Conservation (phyloP, 805 yeast species). For the Wickerhamiella occidentalis region DNA sequence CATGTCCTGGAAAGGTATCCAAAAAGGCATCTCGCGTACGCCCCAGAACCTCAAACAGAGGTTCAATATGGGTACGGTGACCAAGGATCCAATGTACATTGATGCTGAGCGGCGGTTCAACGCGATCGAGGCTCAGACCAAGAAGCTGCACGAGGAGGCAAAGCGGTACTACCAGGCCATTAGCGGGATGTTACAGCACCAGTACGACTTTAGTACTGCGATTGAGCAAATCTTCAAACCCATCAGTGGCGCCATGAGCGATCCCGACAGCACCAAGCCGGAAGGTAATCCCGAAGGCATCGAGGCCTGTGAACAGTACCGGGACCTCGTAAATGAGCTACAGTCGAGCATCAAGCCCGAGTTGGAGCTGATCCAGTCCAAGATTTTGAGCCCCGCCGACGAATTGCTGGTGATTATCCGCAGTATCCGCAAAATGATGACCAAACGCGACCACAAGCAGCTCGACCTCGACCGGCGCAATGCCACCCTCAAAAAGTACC, state of each 20-base stretch:
- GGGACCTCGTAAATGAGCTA: constrained; percentile 75
- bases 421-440: constrained; percentile 81
- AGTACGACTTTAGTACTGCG: constrained; percentile 88
- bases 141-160: constrained; percentile 79
- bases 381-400: constrained; percentile 84
- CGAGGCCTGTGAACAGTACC: constrained; percentile 82
- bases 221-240: constrained; percentile 95
- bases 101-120: constrained; percentile 96
- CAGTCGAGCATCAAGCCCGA: constrained; percentile 85
- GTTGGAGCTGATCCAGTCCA: constrained; percentile 76
- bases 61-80: constrained; percentile 55
- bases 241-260: constrained; percentile 81
- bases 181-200: constrained; percentile 85
- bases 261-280: constrained; percentile 71
- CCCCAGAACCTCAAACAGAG: constrained; percentile 88
- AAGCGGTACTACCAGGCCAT: constrained; percentile 84
- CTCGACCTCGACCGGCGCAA: constrained; percentile 83
- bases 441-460: constrained; percentile 91
- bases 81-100: constrained; percentile 77
- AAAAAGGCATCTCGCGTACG: constrained; percentile 36
- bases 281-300: constrained; percentile 97
- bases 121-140: constrained; percentile 81
- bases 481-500: constrained; percentile 55
- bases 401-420: constrained; percentile 75
- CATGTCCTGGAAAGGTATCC: constrained; percentile 27